Conservation (phyloP, 306 rosid species). For the Datisca glomerata region DNA sequence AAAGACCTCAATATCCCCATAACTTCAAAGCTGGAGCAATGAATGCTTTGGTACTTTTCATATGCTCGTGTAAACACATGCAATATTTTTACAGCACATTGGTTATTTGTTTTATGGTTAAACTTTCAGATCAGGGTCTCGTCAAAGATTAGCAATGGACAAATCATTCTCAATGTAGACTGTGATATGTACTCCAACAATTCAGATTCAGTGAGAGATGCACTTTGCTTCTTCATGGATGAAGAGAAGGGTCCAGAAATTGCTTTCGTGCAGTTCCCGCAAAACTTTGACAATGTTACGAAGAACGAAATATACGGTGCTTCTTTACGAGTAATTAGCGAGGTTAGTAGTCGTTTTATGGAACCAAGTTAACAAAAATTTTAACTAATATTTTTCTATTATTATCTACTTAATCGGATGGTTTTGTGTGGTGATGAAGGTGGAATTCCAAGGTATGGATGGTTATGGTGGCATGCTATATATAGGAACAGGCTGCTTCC, state of each 20-base stretch:
- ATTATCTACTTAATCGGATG: neutral
- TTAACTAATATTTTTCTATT: neutral
- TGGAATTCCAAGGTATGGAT: slow-evolving; percentile 52
- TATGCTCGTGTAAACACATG: neutral
- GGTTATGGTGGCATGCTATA: slow-evolving; percentile 60
- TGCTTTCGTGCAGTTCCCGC: slow-evolving; percentile 69
- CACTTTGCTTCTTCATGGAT: slow-evolving; percentile 75
- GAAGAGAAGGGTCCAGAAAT: slow-evolving; percentile 56
- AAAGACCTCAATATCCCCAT: slow-evolving; percentile 45
- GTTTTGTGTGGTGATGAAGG: slow-evolving; percentile 16
- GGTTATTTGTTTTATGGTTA: neutral
- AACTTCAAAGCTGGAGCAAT: slow-evolving; percentile 74
- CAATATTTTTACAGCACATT: no score
- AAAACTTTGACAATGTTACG: slow-evolving; percentile 34
- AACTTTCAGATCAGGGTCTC: slow-evolving; percentile 67
- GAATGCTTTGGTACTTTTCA: slow-evolving; percentile 58
- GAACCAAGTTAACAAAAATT: neutral
- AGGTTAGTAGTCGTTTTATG: slow-evolving; percentile 26
- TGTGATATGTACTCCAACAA: slow-evolving; percentile 85
- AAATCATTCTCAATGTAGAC: slow-evolving; percentile 59
- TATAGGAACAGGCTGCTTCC: slow-evolving; percentile 69
- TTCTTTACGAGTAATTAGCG: neutral
- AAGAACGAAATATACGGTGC: slow-evolving; percentile 48
- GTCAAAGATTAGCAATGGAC: slow-evolving; percentile 64
- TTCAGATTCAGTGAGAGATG: slow-evolving; percentile 51